Percentiles rank a stretch among this genome's conserved stretches.
These are phyloP conservation scores for Myotisia sp. DNA, from an alignment of 2,329 filamentous ascomycete genomes.

Conservation along the genomic window DNA sequence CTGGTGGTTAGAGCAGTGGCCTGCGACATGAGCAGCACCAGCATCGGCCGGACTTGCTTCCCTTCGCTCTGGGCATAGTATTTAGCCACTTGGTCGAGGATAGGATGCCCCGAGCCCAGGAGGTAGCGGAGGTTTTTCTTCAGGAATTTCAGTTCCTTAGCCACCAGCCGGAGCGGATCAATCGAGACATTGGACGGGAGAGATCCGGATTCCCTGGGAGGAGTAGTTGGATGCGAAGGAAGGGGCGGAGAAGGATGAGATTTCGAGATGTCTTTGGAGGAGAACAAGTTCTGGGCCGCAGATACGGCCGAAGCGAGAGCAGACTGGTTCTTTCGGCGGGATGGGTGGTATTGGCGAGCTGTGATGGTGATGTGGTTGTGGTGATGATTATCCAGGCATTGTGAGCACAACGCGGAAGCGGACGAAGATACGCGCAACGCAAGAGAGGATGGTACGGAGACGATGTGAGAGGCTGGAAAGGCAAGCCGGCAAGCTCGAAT, in stretches of 20 bases:
- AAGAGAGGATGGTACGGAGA: conserved; percentile 18
- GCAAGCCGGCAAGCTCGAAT: conserved; percentile 12
- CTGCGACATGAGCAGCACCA: conserved; percentile 91
- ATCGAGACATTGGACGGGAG: conserved; percentile 47
- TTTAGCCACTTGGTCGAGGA: conserved; percentile 86
- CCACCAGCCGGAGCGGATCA: conserved; percentile 78
- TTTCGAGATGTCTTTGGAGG: conserved; percentile 21
- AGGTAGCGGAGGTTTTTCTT: conserved; percentile 87
- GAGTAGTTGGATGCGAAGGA: conserved; percentile 18
- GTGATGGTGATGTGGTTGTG: conserved; percentile 15
- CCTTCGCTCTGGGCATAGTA: conserved; percentile 96
- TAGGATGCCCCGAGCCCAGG: conserved; percentile 86
- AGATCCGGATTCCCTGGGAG: too few relatives aligned
- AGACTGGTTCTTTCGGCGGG: conserved; percentile 25
- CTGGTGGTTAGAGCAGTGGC: conserved; percentile 73
- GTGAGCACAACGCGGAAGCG: conserved; percentile 30
- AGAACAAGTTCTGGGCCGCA: conserved; percentile 36
- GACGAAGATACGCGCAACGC: conserved; percentile 17
- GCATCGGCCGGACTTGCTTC: conserved; percentile 87
- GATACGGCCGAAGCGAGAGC: conserved; percentile 34
- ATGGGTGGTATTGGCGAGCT: conserved; percentile 27
- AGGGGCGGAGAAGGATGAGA: conserved; percentile 20
- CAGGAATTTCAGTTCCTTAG: conserved; percentile 91
- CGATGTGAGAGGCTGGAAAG: conserved; percentile 24
- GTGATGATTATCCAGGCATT: conserved; percentile 28